Evolutionary conservation across 441 rosid genomes (phyloP).

Genomic region (Populus trichocarpa): DNA sequence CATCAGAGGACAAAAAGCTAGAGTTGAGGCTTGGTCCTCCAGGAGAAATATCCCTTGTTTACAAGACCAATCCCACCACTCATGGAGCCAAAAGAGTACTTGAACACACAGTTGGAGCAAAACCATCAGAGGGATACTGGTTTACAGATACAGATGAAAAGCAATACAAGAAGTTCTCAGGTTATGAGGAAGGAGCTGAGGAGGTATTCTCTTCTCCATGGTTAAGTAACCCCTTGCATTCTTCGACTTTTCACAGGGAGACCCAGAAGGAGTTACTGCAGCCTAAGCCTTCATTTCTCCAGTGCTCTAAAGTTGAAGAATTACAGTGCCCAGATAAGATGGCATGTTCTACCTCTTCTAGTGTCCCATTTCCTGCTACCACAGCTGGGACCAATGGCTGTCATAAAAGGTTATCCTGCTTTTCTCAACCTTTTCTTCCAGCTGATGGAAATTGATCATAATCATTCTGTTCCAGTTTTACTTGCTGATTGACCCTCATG

Average conservation of each 20-base stretch:
- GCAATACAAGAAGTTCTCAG: conserved; percentile 13
- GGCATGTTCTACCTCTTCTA: conserved; percentile 21
- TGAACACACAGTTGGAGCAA: conserved; percentile 5
- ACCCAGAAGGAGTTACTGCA: background rate
- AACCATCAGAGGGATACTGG: conserved; percentile 28
- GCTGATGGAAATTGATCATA: background rate
- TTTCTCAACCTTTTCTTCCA: conserved; percentile 12
- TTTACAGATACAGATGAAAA: conserved; percentile 21
- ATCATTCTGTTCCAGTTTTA: background rate
- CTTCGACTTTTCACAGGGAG: background rate
- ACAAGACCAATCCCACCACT: background rate
- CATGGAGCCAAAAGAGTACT: conserved; percentile 37
- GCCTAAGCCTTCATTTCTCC: background rate
- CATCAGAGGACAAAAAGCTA: conserved; percentile 54
- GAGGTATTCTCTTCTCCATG: conserved; percentile 40
- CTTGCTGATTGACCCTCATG: background rate
- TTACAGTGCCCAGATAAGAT: conserved; percentile 29
- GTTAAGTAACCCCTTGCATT: background rate
- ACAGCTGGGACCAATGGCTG: conserved; percentile 42
- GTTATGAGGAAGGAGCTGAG: conserved; percentile 19
- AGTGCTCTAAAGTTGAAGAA: conserved; percentile 22
- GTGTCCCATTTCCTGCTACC: conserved; percentile 28
- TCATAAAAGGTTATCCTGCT: conserved; percentile 58
- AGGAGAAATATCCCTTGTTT: conserved; percentile 32
- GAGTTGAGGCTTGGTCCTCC: conserved; percentile 89